Percentiles rank a stretch among this genome's conserved stretches.
Conservation (phyloP, 2,329 filamentous ascomycete genomes). For the Dendrostoma leiphaemia region DNA sequence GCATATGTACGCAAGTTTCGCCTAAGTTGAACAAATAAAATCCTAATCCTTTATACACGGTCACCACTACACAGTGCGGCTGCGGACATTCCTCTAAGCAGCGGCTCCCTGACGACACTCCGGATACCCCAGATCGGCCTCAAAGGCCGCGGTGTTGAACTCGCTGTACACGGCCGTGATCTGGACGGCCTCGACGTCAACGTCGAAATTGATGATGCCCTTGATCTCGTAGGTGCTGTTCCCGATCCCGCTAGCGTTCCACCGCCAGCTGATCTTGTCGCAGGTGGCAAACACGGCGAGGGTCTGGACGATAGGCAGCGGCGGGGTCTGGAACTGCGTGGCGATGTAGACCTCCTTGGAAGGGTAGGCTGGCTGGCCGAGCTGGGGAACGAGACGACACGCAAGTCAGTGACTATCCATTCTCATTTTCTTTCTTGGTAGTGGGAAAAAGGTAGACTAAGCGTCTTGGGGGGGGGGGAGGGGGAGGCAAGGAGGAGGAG, state of each 20-base stretch:
- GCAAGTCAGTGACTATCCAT: no score
- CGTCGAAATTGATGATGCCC: slow-evolving; percentile 14
- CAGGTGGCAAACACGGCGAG: slow-evolving; percentile 11
- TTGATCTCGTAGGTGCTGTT: slow-evolving; percentile 12
- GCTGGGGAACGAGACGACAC: not conserved
- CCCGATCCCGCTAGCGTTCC: slow-evolving; percentile 16
- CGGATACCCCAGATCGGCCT: slow-evolving; percentile 7
- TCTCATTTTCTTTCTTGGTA: no score
- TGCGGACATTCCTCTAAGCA: not conserved
- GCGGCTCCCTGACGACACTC: not conserved
- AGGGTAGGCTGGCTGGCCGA: slow-evolving; percentile 16
- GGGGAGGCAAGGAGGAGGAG: not conserved
- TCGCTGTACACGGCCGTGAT: slow-evolving; percentile 17
- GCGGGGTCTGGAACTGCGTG: slow-evolving; percentile 14
- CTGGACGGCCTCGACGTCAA: slow-evolving; percentile 5
- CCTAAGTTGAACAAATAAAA: no score
- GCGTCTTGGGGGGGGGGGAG: not conserved
- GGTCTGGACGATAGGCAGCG: slow-evolving; percentile 9
- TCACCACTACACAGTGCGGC: no score
- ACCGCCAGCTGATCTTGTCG: slow-evolving; percentile 17
- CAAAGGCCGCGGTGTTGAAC: slow-evolving; percentile 17
- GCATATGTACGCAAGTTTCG: no score
- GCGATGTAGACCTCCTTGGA: slow-evolving; percentile 16
- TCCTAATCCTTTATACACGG: no score
- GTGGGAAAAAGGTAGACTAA: not conserved